Evolutionary conservation across 306 rosid species (phyloP).

Genomic region (Mimosa pudica): DNA sequence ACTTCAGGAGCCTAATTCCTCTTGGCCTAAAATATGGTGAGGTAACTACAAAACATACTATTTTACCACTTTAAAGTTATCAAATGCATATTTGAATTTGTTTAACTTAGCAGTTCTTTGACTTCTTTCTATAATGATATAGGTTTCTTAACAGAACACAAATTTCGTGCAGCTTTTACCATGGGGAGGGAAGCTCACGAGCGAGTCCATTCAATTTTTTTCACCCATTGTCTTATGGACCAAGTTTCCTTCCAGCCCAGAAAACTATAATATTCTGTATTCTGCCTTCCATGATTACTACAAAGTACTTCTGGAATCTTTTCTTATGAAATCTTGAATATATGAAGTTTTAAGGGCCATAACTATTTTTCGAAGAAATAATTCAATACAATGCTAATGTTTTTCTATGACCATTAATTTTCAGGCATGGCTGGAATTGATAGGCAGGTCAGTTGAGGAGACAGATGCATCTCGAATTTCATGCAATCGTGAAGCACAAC

Average conservation of each 20-base stretch:
- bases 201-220: constrained; percentile 79
- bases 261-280: constrained; percentile 58
- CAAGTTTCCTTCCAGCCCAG: constrained; percentile 64
- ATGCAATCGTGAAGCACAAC: constrained; percentile 76
- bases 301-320: constrained; percentile 53
- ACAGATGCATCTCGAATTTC: constrained; percentile 51
- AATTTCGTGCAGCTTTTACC: constrained; percentile 92
- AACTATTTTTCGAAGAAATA: constrained; percentile 16
- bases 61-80: constrained; percentile 22
- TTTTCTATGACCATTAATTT: background rate
- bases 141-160: constrained; percentile 55
- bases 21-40: constrained; percentile 76
- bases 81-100: background rate
- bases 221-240: constrained; percentile 97
- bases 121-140: constrained; percentile 36
- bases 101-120: constrained; percentile 27
- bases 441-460: constrained; percentile 53
- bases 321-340: background rate
- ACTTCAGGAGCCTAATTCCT: constrained; percentile 68
- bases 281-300: constrained; percentile 84
- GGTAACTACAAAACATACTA: constrained; percentile 51
- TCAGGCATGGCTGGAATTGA: constrained; percentile 78
- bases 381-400: constrained; percentile 4
- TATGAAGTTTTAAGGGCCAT: constrained; percentile 1
- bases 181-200: constrained; percentile 98